These are phyloP conservation scores for Penicillium paneum DNA, from an alignment of 2,329 filamentous ascomycete genomes.

Conservation along the genomic window DNA sequence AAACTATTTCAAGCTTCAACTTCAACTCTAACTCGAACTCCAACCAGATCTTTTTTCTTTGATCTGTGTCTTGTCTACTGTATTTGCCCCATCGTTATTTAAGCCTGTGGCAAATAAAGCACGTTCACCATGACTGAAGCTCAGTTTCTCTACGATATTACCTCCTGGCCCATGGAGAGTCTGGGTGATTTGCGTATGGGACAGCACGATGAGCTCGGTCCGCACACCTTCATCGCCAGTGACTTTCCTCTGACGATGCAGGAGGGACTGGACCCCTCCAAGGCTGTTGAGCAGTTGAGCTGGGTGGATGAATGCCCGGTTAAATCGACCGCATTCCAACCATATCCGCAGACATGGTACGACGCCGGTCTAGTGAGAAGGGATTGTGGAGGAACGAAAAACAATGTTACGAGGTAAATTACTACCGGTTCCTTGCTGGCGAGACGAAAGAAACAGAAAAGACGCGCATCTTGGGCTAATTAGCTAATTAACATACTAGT, in stretches of 20 bases:
- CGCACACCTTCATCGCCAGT: neutral
- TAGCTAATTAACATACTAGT: neutral
- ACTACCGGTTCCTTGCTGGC: neutral
- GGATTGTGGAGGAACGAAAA: neutral
- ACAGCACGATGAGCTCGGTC: neutral
- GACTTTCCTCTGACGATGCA: neutral
- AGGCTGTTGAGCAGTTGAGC: neutral
- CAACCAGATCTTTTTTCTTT: neutral
- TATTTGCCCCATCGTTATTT: neutral
- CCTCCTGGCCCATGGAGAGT: neutral
- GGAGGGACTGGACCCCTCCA: neutral
- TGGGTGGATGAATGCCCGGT: neutral
- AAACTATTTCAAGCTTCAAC: neutral
- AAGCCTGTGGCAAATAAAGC: neutral
- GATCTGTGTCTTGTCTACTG: neutral
- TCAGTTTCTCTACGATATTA: neutral
- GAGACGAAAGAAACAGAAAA: neutral
- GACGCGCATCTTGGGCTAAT: neutral
- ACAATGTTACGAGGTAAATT: conserved; percentile 1
- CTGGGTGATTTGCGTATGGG: neutral
- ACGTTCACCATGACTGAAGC: neutral
- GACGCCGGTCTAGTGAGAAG: conserved; percentile 6
- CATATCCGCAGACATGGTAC: conserved; percentile 9
- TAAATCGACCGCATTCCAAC: neutral
- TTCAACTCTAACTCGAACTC: neutral